Conservation (phyloP, 495 filamentous ascomycete species). For the Aspergillus sclerotiicarbonarius region DNA sequence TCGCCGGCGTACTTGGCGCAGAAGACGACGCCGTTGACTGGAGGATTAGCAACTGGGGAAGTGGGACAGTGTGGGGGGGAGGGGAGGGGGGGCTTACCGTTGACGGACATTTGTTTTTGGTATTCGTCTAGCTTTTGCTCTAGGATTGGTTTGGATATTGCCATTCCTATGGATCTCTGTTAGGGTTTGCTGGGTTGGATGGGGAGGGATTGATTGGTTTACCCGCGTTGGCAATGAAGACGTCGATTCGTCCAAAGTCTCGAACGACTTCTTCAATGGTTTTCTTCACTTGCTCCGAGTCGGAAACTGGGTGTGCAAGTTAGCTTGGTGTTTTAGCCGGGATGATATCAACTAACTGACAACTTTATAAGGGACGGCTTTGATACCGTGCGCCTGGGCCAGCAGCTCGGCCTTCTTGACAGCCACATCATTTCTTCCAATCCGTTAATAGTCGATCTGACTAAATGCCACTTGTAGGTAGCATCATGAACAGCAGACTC, state of each 20-base stretch:
- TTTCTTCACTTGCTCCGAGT: conserved; percentile 26
- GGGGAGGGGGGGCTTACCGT: conserved; percentile 22
- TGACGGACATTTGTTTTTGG: conserved; percentile 40
- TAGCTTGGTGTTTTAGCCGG: too few species aligned
- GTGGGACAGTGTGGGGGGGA: not conserved
- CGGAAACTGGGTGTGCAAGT: conserved; percentile 29
- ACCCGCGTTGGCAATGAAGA: conserved; percentile 47
- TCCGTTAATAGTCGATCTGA: too few species aligned
- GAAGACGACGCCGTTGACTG: conserved; percentile 36
- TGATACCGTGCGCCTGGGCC: conserved; percentile 31
- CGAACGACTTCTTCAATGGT: conserved; percentile 35
- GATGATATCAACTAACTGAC: conserved; percentile 16
- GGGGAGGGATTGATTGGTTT: not conserved
- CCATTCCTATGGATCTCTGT: conserved; percentile 43
- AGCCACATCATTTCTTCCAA: conserved; percentile 30
- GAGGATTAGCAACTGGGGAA: too few species aligned
- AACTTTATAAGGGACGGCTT: conserved; percentile 37
- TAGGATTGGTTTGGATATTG: conserved; percentile 48
- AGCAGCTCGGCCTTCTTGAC: conserved; percentile 32
- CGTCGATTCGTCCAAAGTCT: conserved; percentile 48
- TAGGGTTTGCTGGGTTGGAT: not conserved
- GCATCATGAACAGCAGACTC: too few species aligned
- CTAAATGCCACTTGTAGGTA: too few species aligned
- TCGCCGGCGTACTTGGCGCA: conserved; percentile 45
- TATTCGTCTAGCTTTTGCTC: conserved; percentile 50